phyloP scores from a whole-genome alignment of 106 monocot species.

The Gastrodia elata region DNA sequence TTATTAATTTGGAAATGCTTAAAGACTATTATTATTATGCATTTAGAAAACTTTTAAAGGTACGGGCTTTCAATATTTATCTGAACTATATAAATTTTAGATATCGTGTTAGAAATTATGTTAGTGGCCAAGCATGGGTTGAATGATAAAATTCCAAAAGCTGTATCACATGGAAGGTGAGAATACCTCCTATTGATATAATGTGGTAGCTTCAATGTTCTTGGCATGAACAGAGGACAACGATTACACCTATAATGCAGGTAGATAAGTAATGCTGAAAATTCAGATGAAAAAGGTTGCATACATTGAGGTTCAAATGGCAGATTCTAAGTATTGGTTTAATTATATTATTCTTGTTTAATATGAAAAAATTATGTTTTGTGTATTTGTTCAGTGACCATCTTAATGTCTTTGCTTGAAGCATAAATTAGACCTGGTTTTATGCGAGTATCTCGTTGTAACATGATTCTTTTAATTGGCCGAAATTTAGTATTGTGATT shows the following conservation, averaged over 20 bases:
- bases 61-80: no score
- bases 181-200: neutral
- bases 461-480: neutral
- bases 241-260: neutral
- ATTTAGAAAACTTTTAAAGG: no score
- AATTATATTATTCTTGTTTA: neutral
- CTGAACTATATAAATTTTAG: no score
- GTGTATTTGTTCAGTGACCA: neutral
- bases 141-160: no score
- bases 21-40: no score
- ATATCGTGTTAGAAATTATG: no score
- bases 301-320: neutral
- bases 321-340: neutral
- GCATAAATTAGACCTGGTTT: neutral
- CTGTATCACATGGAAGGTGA: no score
- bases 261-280: neutral
- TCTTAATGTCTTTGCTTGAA: neutral
- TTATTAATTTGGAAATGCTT: no score
- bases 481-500: neutral
- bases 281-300: neutral
- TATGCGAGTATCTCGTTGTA: neutral
- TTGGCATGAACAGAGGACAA: neutral
- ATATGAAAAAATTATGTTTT: neutral
- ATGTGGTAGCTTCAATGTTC: neutral
- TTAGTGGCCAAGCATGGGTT: no score